Percentiles rank a stretch among this genome's conserved stretches.
phyloP scores from a whole-genome alignment of 352 stramenopile species.

The Phytopythium kandeliae region DNA sequence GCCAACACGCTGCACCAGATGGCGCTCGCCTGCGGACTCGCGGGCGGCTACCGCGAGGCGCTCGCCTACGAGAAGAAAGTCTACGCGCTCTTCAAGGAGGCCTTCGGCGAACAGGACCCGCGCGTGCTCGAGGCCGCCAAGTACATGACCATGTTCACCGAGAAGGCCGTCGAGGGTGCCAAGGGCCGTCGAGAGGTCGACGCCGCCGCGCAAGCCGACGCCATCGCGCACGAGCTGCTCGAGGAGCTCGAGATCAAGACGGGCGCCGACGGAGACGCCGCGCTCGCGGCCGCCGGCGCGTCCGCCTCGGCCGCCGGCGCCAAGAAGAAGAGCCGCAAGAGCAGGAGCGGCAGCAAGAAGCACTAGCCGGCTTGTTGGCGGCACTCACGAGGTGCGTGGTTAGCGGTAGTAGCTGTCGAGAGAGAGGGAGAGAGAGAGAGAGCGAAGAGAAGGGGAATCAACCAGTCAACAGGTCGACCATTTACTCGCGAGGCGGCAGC shows the following conservation, averaged over 20 bases:
- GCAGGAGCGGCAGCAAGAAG: constrained; percentile 63
- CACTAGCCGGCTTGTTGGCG: constrained; percentile 38
- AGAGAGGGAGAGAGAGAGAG: background rate
- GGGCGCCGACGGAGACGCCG: constrained; percentile 14
- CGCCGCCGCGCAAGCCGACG: constrained; percentile 66
- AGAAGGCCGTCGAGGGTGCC: constrained; percentile 81
- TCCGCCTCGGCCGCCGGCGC: background rate
- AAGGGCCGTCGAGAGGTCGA: constrained; percentile 79
- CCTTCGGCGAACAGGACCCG: constrained; percentile 75
- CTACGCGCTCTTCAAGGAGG: constrained; percentile 76
- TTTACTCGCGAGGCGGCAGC: constrained; percentile 4
- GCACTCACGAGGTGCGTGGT: background rate
- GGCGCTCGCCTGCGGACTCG: constrained; percentile 73
- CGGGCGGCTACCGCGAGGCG: constrained; percentile 78
- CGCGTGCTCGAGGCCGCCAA: constrained; percentile 76
- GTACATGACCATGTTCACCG: constrained; percentile 85
- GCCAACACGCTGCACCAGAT: constrained; percentile 87
- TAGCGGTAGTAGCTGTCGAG: constrained; percentile 3
- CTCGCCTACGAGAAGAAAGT: constrained; percentile 89
- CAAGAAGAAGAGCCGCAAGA: constrained; percentile 73
- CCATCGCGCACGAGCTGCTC: constrained; percentile 67
- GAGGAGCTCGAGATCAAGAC: constrained; percentile 75
- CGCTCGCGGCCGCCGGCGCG: constrained; percentile 12
- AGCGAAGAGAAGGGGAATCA: background rate
- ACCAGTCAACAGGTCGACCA: background rate